Conservation (phyloP, 2,329 filamentous ascomycete genomes). For the Alternaria hordeiaustralica region DNA sequence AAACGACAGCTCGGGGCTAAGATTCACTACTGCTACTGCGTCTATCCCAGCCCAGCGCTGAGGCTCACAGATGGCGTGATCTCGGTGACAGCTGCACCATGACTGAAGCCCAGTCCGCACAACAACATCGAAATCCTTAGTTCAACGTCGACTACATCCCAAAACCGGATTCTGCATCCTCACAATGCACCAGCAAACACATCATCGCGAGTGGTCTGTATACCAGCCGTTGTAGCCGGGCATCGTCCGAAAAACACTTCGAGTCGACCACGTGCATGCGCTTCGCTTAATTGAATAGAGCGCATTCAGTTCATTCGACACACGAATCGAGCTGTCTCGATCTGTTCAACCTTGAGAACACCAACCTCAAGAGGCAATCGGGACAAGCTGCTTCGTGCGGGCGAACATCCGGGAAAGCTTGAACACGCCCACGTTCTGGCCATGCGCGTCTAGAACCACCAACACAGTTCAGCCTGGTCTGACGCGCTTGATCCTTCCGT, state of each 20-base stretch:
- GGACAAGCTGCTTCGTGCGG: neutral
- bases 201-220: neutral
- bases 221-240: neutral
- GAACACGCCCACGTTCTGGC: neutral
- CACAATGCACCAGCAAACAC: neutral
- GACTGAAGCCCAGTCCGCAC: neutral
- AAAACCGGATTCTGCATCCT: neutral
- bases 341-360: neutral
- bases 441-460: neutral
- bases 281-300: neutral
- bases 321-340: neutral
- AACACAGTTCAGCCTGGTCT: neutral
- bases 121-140: neutral
- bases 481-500: neutral
- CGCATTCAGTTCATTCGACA: neutral
- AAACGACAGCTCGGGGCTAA: neutral
- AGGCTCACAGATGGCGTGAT: neutral
- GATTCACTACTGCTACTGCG: neutral
- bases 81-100: slow-evolving; percentile 1
- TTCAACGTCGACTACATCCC: neutral
- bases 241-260: neutral
- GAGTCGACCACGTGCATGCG: neutral
- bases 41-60: neutral
- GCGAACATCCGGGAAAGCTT: neutral
- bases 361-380: neutral